Evolutionary conservation across 169 alveolate genomes (phyloP).

Genomic region (Babesia bigemina): DNA sequence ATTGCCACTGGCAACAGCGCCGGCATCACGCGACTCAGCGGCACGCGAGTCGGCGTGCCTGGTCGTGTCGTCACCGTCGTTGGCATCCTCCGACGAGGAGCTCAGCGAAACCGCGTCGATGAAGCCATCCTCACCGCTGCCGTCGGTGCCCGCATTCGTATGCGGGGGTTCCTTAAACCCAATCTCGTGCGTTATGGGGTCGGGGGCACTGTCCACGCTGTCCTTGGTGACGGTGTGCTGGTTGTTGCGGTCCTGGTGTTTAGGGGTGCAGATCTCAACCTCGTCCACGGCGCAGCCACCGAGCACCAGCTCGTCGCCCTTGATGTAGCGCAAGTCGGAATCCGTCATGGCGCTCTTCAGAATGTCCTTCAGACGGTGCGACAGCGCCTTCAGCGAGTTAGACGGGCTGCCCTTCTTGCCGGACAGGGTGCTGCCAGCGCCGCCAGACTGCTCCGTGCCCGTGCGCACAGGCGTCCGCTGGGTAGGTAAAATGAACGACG

Average conservation of each 20-base stretch:
- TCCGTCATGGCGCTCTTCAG: slow-evolving; percentile 13
- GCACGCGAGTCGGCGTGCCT: not conserved
- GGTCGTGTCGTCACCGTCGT: not conserved
- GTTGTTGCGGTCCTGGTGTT: too few species aligned
- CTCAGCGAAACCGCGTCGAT: slow-evolving; percentile 14
- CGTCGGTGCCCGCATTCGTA: not conserved
- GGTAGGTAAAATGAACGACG: not conserved
- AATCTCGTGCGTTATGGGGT: not conserved
- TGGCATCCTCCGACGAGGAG: not conserved
- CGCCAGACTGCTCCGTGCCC: not conserved
- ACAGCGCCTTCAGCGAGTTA: not conserved
- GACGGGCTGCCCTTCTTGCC: not conserved
- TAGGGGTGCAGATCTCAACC: not conserved
- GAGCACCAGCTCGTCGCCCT: slow-evolving; percentile 13
- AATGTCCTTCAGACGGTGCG: slow-evolving; percentile 5
- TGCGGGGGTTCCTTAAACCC: not conserved
- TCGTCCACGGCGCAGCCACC: not conserved
- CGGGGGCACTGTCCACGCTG: not conserved
- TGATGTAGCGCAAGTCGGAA: slow-evolving; percentile 1
- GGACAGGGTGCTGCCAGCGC: not conserved
- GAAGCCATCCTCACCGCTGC: slow-evolving; percentile 1
- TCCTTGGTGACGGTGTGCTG: not conserved
- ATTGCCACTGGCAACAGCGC: too few species aligned
- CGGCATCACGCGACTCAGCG: not conserved
- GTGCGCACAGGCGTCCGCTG: not conserved